Base-by-base conservation (phyloP, 2,329 filamentous ascomycete genomes). In the Cladophialophora yegresii region DNA sequence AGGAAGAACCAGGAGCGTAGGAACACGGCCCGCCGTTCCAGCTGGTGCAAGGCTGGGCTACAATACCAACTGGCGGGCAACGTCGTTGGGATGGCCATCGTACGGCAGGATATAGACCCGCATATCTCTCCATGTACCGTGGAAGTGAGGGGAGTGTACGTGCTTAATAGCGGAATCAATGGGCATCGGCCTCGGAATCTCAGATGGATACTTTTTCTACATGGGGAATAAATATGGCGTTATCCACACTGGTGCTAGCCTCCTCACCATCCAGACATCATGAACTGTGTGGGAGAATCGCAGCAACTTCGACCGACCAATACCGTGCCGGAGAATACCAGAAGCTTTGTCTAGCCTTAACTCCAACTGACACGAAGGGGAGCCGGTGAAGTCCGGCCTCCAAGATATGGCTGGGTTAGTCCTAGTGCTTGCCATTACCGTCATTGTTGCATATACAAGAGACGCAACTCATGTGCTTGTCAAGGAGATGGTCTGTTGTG, bases 1-100 rank as follows among this genome's bases (percentile, higher is more conserved):
- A 54, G 23, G 40, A 61, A 61, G 10, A n/a, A 43, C 36, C 36
- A 43, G 36, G 36, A 43, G 36, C 36, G 36, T 16, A 43, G 13
- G 13, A 43, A 43, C 36, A 43, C 36, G 2, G 36, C 36, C 36
- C 36, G 36, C 36, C 36, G 36, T 43, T 43, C 36, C 36, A 43
- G n/a, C 36, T 43, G 36, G 36, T 43, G 36, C 36, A 43, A 20
- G 3, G 13, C 36, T 43, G 36, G 36, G 8, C 36, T 43, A 43
- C 16, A n/a, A 2, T 43, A 43, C 36, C 36, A 43, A 43, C 36
- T 43, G 36, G 36, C 36, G 1, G 36, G 36, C 36, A 43, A 16
- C 36, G 36, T 43, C 36, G 36, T 43, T 20, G 36, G 36, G 13
- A 43, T 43, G n/a, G 36, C 36, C 36, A 43, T 43, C 5, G 36